Percentiles rank a stretch among this genome's conserved stretches.
phyloP scores from a whole-genome alignment of 805 yeast genomes.

The Ogataea corticis region DNA sequence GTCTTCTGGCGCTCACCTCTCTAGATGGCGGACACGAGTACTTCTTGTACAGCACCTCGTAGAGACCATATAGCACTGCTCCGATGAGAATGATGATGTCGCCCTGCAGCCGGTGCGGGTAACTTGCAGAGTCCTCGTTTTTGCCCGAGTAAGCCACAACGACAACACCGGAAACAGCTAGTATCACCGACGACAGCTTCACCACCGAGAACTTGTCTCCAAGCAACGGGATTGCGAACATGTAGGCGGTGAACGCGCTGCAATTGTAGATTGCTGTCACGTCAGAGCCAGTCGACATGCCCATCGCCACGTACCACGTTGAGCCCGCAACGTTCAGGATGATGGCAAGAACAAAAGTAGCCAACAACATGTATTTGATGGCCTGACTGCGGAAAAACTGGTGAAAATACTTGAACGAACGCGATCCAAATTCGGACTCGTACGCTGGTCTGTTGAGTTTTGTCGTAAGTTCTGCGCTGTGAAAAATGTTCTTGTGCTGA shows the following conservation, averaged over 20 bases:
- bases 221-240: constrained; percentile 76
- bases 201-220: constrained; percentile 62
- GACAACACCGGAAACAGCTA: constrained; percentile 75
- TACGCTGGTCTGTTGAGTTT: constrained; percentile 31
- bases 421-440: constrained; percentile 33
- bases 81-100: constrained; percentile 71
- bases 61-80: constrained; percentile 75
- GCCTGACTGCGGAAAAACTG: constrained; percentile 47
- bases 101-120: constrained; percentile 67
- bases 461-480: constrained; percentile 38
- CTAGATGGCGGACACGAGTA: constrained; percentile 71
- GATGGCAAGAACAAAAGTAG: constrained; percentile 47
- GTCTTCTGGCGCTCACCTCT: constrained; percentile 60
- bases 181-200: constrained; percentile 65
- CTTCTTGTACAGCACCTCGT: constrained; percentile 81
- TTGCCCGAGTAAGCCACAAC: constrained; percentile 70
- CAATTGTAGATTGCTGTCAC: constrained; percentile 90
- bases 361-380: constrained; percentile 45
- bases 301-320: constrained; percentile 86
- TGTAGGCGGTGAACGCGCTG: constrained; percentile 84
- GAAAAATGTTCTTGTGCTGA: constrained; percentile 43
- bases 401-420: constrained; percentile 27
- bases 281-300: constrained; percentile 77
- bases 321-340: constrained; percentile 74
- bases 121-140: constrained; percentile 28